These are phyloP conservation scores for Schoenoplectus triqueter DNA, from an alignment of 202 grass and related monocot species.

Conservation along the genomic window DNA sequence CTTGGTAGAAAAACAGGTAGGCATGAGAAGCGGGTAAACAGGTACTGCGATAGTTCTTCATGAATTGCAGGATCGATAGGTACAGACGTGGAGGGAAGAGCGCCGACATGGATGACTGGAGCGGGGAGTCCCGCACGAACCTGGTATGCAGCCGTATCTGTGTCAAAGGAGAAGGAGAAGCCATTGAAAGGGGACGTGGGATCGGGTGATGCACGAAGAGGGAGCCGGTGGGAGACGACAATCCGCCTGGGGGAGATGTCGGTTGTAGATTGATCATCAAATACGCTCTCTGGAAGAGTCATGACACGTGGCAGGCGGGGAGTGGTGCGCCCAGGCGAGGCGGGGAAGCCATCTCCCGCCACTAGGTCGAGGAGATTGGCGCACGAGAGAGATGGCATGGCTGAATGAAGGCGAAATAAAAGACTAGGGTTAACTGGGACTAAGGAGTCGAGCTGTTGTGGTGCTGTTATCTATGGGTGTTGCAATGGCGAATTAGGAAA, in stretches of 20 bases:
- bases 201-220: constrained; percentile 57
- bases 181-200: constrained; percentile 53
- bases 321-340: constrained; percentile 52
- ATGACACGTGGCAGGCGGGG: constrained; percentile 79
- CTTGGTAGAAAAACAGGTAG: constrained; percentile 70
- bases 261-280: constrained; percentile 45
- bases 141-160: constrained; percentile 65
- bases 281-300: constrained; percentile 45
- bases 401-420: background rate
- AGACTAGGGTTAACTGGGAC: background rate
- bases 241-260: constrained; percentile 50
- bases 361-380: constrained; percentile 78
- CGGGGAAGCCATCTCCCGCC: constrained; percentile 50
- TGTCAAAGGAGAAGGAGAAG: constrained; percentile 59
- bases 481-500: constrained; percentile 28
- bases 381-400: constrained; percentile 80
- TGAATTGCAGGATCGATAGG: constrained; percentile 42
- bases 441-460: background rate
- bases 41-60: constrained; percentile 69
- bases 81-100: constrained; percentile 42
- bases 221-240: constrained; percentile 82
- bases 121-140: constrained; percentile 67
- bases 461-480: constrained; percentile 28
- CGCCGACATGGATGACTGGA: constrained; percentile 71
- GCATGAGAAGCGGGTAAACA: constrained; percentile 65